phyloP scores from a whole-genome alignment of 306 rosid genomes.

The Trichosanthes cucumerina region DNA sequence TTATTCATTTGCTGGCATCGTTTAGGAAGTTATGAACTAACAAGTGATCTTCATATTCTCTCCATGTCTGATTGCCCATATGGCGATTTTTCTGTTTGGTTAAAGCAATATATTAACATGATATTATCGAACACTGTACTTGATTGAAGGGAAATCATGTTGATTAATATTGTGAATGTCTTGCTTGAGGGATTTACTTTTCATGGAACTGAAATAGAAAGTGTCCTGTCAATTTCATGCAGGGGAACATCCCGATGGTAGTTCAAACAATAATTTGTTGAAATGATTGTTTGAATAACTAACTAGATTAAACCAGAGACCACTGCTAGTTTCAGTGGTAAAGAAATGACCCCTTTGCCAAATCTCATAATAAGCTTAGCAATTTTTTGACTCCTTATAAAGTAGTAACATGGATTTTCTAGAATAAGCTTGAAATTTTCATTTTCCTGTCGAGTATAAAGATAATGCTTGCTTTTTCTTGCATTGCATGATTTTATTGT shows the following conservation, averaged over 20 bases:
- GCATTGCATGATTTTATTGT: neutral
- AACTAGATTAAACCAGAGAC: neutral
- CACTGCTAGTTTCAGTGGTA: neutral
- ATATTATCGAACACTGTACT: neutral
- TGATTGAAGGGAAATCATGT: neutral
- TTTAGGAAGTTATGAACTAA: neutral
- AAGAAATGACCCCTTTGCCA: neutral
- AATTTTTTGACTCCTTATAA: neutral
- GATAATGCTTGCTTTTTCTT: neutral
- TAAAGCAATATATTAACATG: neutral
- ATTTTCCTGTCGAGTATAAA: neutral
- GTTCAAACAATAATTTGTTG: neutral
- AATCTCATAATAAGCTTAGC: neutral
- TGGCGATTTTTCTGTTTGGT: neutral
- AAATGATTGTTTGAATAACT: neutral
- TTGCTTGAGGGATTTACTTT: neutral
- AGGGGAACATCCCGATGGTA: neutral
- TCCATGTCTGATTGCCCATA: neutral
- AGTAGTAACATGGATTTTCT: neutral
- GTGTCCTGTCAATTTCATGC: neutral
- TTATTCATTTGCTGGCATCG: neutral
- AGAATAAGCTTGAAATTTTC: neutral
- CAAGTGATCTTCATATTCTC: neutral
- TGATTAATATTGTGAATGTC: neutral
- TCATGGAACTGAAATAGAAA: neutral